Evolutionary conservation across 768 basidiomycete genomes (phyloP).

Genomic region (Tulasnella sp.): DNA sequence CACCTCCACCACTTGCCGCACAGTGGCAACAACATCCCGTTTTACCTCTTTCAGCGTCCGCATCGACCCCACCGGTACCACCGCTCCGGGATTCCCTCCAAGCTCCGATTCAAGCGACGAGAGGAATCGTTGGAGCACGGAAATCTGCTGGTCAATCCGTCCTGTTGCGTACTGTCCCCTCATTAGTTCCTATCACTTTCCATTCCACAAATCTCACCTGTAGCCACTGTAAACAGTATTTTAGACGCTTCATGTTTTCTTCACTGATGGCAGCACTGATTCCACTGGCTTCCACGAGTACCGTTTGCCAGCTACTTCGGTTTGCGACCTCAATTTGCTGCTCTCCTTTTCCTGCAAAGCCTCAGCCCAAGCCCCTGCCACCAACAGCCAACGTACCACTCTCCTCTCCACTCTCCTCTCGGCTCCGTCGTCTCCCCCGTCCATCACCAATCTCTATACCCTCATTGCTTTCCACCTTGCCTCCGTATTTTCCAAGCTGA

Average conservation of each 20-base stretch:
- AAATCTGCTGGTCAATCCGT: conserved; percentile 79
- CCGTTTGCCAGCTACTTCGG: conserved; percentile 75
- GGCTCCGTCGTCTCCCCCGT: not conserved
- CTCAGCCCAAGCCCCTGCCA: not conserved
- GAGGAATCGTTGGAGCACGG: conserved; percentile 64
- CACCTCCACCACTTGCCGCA: conserved; percentile 80
- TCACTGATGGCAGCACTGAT: conserved; percentile 80
- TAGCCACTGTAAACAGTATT: conserved; percentile 81
- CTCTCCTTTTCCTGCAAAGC: conserved; percentile 11
- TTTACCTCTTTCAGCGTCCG: conserved; percentile 58
- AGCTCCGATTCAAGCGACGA: conserved; percentile 20
- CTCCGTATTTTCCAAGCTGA: conserved; percentile 7
- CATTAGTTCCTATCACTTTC: not conserved
- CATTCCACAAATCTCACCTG: conserved; percentile 38
- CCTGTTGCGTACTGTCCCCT: conserved; percentile 62
- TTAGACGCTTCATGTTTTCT: conserved; percentile 75
- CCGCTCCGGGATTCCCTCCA: conserved; percentile 21
- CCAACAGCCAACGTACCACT: not conserved
- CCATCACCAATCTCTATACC: no score
- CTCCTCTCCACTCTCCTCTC: not conserved
- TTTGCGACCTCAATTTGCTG: conserved; percentile 38
- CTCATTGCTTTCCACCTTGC: not conserved
- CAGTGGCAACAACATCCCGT: conserved; percentile 73
- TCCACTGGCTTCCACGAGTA: conserved; percentile 77
- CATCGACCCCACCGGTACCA: conserved; percentile 37